Evolutionary conservation across 148 eudicot species (phyloP).

Genomic region (Amaranthus palmeri): DNA sequence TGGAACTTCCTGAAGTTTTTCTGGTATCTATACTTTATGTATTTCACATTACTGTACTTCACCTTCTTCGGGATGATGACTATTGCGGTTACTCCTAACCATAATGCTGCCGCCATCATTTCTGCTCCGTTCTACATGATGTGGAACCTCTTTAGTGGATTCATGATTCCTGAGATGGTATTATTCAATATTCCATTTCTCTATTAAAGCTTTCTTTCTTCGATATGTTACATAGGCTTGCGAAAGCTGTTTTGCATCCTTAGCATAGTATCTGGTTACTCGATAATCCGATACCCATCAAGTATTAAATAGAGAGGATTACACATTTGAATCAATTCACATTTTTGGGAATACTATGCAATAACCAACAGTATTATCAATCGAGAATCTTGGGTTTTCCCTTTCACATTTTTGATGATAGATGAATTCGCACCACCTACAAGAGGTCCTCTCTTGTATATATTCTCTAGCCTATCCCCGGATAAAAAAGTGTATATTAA

Average conservation of each 20-base stretch:
- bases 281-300: too few species aligned
- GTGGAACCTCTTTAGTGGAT: constrained; percentile 96
- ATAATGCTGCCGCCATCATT: constrained; percentile 77
- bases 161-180: constrained; percentile 81
- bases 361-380: too few species aligned
- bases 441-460: too few species aligned
- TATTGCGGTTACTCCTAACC: constrained; percentile 73
- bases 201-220: constrained; percentile 1
- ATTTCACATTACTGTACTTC: constrained; percentile 70
- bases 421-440: too few species aligned
- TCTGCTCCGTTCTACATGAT: constrained; percentile 87
- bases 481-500: too few species aligned
- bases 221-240: background rate
- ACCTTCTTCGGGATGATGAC: constrained; percentile 94
- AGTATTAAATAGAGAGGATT: too few species aligned
- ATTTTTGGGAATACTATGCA: too few species aligned
- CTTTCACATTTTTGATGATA: too few species aligned
- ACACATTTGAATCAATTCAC: too few species aligned
- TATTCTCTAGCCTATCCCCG: too few species aligned
- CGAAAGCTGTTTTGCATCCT: background rate
- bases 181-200: background rate
- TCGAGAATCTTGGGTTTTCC: too few species aligned
- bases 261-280: too few species aligned
- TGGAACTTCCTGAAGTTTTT: constrained; percentile 49
- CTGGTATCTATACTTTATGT: constrained; percentile 79